A percentile compares a stretch with the other conserved stretches of the same genome.
These are phyloP conservation scores for Zizania palustris DNA, from an alignment of 202 grass and related monocot species.

Conservation along the genomic window DNA sequence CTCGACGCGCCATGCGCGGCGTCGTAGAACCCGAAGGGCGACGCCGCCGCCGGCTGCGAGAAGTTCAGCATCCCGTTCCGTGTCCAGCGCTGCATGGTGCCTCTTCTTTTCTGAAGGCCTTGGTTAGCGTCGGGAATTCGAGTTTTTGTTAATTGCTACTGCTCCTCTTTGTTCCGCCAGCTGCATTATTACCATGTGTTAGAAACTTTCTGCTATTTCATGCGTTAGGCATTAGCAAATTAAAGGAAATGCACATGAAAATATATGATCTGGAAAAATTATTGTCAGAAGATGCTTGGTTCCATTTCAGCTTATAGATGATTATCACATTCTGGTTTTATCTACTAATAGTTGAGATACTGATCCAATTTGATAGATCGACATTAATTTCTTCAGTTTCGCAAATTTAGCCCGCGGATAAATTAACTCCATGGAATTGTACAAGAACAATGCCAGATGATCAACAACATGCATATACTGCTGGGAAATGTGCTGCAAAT, in stretches of 20 bases:
- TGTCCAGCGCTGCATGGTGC: slow-evolving; percentile 52
- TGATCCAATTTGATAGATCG: neutral
- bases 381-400: slow-evolving; percentile 2
- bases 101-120: neutral
- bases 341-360: neutral
- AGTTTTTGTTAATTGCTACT: neutral
- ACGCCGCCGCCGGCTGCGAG: slow-evolving; percentile 43
- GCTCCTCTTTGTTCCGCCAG: neutral
- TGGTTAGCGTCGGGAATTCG: neutral
- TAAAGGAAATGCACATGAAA: neutral
- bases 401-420: neutral
- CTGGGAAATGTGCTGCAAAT: neutral
- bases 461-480: neutral
- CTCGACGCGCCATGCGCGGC: slow-evolving; percentile 36
- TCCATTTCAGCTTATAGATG: neutral
- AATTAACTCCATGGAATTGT: neutral
- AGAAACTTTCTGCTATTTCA: neutral
- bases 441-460: neutral
- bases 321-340: neutral
- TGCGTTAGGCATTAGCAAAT: neutral
- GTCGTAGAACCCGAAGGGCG: slow-evolving; percentile 34
- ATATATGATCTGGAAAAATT: neutral
- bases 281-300: neutral
- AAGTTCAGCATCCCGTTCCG: slow-evolving; percentile 60
- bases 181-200: slow-evolving; percentile 26